These are phyloP conservation scores for Yamadazyma aaseri DNA, from an alignment of 1,139 yeast species.

Conservation along the genomic window DNA sequence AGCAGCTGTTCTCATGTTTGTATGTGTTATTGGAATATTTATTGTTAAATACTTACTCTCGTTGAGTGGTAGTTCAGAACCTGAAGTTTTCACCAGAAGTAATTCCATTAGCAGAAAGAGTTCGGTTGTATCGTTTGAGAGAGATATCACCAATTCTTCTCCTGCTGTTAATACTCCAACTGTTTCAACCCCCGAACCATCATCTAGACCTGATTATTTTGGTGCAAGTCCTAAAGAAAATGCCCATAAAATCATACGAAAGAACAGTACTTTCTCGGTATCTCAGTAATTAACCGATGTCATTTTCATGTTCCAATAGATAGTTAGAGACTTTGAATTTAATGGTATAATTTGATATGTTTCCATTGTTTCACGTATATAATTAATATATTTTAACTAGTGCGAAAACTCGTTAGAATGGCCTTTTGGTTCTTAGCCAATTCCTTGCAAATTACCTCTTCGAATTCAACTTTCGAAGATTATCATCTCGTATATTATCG, in stretches of 20 bases:
- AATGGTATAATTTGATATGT: too few relatives aligned
- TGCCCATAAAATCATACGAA: constrained; percentile 20
- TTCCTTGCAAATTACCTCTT: background rate
- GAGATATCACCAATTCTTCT: background rate
- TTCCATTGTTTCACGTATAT: background rate
- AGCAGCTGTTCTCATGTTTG: constrained; percentile 6
- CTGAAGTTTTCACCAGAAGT: constrained; percentile 18
- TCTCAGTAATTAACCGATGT: too few relatives aligned
- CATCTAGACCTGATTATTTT: constrained; percentile 4
- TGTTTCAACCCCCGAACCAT: constrained; percentile 2
- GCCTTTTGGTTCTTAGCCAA: background rate
- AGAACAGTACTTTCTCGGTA: constrained; percentile 15
- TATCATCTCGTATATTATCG: too few relatives aligned
- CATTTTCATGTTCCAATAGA: too few relatives aligned
- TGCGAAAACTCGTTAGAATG: constrained; percentile 1
- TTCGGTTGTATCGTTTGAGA: constrained; percentile 4
- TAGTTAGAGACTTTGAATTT: too few relatives aligned
- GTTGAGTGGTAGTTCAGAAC: constrained; percentile 11
- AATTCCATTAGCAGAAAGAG: constrained; percentile 14
- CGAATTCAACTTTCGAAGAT: too few relatives aligned
- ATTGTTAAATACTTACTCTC: constrained; percentile 16
- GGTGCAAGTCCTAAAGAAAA: constrained; percentile 8
- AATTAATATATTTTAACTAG: background rate
- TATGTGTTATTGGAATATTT: constrained; percentile 11
- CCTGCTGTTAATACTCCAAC: background rate